phyloP scores from a whole-genome alignment of 2,329 filamentous ascomycete genomes.

The Sporothrix globosa region DNA sequence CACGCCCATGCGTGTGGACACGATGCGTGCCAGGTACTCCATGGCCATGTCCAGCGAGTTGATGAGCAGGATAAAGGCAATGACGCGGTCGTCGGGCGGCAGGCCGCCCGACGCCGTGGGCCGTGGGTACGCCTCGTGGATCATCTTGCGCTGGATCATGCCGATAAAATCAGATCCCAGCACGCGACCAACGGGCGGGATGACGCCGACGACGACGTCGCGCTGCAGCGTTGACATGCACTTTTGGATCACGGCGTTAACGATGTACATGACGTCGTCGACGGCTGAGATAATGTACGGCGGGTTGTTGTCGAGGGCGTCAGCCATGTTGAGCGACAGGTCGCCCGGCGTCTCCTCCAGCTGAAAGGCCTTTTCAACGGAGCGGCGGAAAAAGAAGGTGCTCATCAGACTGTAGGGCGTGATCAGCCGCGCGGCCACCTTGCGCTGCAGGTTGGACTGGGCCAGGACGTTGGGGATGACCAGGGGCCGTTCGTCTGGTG shows the following conservation, averaged over 20 bases:
- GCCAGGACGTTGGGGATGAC: constrained; percentile 72
- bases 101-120: constrained; percentile 75
- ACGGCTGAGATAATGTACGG: constrained; percentile 94
- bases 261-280: constrained; percentile 99
- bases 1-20: constrained; percentile 65
- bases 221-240: constrained; percentile 84
- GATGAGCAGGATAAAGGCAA: constrained; percentile 88
- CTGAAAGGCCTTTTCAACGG: constrained; percentile 97
- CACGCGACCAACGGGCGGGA: constrained; percentile 78
- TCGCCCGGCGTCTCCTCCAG: constrained; percentile 85
- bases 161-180: constrained; percentile 88
- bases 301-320: constrained; percentile 68
- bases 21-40: constrained; percentile 87
- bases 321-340: constrained; percentile 74
- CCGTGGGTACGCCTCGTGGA: constrained; percentile 90
- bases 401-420: constrained; percentile 89
- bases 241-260: constrained; percentile 86
- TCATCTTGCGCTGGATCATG: constrained; percentile 98
- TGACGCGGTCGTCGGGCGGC: constrained; percentile 84
- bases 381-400: constrained; percentile 94
- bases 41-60: constrained; percentile 94
- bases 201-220: constrained; percentile 73
- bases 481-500: constrained; percentile 59
- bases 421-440: constrained; percentile 73
- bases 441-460: constrained; percentile 78